phyloP scores from a whole-genome alignment of 2,329 filamentous ascomycete genomes.

The Ustilaginoidea virens region DNA sequence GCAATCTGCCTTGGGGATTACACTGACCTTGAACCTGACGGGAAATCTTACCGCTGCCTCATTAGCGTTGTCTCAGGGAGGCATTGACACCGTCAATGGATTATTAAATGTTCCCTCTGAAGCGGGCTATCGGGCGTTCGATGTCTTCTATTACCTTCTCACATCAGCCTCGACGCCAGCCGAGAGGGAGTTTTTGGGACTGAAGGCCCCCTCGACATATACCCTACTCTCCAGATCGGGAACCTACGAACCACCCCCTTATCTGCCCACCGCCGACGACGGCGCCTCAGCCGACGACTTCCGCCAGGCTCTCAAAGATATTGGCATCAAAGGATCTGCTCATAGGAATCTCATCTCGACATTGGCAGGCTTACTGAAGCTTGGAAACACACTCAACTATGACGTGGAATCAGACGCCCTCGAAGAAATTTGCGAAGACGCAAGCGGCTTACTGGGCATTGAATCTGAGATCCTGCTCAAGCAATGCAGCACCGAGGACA shows the following conservation, averaged over 20 bases:
- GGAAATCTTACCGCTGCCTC: slow-evolving; percentile 65
- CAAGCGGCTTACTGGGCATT: slow-evolving; percentile 69
- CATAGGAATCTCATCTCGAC: slow-evolving; percentile 75
- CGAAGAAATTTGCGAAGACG: slow-evolving; percentile 80
- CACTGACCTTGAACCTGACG: slow-evolving; percentile 64
- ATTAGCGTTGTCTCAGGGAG: slow-evolving; percentile 68
- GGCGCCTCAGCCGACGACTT: slow-evolving; percentile 88
- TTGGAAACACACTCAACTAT: slow-evolving; percentile 82
- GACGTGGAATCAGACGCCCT: slow-evolving; percentile 70
- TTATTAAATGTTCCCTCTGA: slow-evolving; percentile 68
- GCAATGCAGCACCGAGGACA: slow-evolving; percentile 72
- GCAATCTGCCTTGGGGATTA: slow-evolving; percentile 66
- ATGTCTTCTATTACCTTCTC: slow-evolving; percentile 94
- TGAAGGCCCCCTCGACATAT: slow-evolving; percentile 66
- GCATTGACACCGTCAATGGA: slow-evolving; percentile 70
- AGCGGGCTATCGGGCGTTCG: slow-evolving; percentile 77
- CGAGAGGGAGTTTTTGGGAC: slow-evolving; percentile 74
- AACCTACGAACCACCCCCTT: slow-evolving; percentile 74
- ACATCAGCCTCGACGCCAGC: slow-evolving; percentile 80
- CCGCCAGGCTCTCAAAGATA: slow-evolving; percentile 67
- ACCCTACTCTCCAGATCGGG: slow-evolving; percentile 65
- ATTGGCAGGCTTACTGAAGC: slow-evolving; percentile 73
- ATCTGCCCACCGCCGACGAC: slow-evolving; percentile 85
- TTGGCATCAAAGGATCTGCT: slow-evolving; percentile 80
- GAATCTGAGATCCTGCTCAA: slow-evolving; percentile 69